Evolutionary conservation across 768 basidiomycete species (phyloP).

Genomic region (Mycena filopes): DNA sequence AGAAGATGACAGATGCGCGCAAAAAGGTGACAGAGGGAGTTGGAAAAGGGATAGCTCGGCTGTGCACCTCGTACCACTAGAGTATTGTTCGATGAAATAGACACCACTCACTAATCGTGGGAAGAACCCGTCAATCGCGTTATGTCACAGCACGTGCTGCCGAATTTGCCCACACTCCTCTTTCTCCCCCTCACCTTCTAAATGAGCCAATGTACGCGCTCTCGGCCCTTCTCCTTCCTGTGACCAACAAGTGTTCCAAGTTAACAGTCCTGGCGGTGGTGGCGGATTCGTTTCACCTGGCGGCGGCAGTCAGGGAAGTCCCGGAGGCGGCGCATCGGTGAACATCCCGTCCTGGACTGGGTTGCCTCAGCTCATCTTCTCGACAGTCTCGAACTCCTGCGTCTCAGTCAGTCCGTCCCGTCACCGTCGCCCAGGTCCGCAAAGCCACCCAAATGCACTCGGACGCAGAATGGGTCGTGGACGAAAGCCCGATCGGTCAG

Average conservation of each 20-base stretch:
- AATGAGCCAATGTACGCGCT: constrained; percentile 48
- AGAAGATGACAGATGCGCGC: constrained; percentile 74
- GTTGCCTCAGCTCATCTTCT: not conserved
- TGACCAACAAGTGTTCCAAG: constrained; percentile 35
- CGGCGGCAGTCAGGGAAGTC: constrained; percentile 70
- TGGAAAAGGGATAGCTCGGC: constrained; percentile 73
- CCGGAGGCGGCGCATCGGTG: constrained; percentile 67
- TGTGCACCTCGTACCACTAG: constrained; percentile 53
- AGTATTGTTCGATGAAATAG: not conserved
- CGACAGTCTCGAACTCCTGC: constrained; percentile 41
- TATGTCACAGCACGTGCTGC: constrained; percentile 6
- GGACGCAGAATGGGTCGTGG: constrained; percentile 90
- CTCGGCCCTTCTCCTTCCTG: not conserved
- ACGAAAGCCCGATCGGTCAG: constrained; percentile 83
- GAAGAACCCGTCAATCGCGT: constrained; percentile 21
- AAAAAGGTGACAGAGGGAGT: constrained; percentile 78
- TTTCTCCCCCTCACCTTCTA: constrained; percentile 1
- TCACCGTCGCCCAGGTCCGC: constrained; percentile 69
- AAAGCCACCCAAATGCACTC: constrained; percentile 85
- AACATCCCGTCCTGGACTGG: constrained; percentile 23
- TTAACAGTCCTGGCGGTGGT: constrained; percentile 57
- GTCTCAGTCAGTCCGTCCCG: constrained; percentile 49
- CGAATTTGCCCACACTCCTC: not conserved
- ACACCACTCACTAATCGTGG: not conserved
- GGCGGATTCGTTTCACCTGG: constrained; percentile 55